A percentile compares a stretch with the other conserved stretches of the same genome.
Evolutionary conservation across 2,329 filamentous ascomycete species (phyloP).

Genomic region (Reticulascus tulasneorum): DNA sequence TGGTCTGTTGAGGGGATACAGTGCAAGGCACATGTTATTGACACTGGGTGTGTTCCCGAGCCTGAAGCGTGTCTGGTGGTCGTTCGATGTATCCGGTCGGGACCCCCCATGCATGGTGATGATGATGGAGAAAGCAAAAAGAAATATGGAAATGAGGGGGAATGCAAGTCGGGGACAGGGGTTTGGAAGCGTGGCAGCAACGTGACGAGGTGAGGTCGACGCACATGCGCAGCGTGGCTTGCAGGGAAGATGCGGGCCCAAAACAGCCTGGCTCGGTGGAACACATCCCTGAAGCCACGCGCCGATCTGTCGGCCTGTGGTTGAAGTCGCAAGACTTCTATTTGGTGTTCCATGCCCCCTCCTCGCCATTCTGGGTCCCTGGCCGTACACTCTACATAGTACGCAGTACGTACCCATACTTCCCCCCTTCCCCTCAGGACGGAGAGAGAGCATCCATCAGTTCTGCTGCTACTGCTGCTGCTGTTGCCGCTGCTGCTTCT

Average conservation of each 20-base stretch:
- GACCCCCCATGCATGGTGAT: slow-evolving; percentile 8
- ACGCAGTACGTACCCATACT: background rate
- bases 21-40: background rate
- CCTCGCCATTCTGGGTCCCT: too few species aligned
- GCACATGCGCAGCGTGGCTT: slow-evolving; percentile 13
- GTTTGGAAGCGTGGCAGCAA: slow-evolving; percentile 12
- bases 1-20: background rate
- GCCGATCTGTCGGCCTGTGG: slow-evolving; percentile 13
- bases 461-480: too few species aligned
- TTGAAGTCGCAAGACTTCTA: slow-evolving; percentile 11
- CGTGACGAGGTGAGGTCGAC: slow-evolving; percentile 11
- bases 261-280: slow-evolving; percentile 10
- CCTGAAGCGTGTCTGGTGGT: background rate
- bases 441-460: too few species aligned
- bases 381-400: background rate
- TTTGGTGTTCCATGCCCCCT: slow-evolving; percentile 3
- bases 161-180: slow-evolving; percentile 4
- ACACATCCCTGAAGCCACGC: slow-evolving; percentile 16
- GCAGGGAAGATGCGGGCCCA: slow-evolving; percentile 14
- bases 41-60: background rate
- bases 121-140: slow-evolving; percentile 1
- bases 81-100: background rate
- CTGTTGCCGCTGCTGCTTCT: too few species aligned
- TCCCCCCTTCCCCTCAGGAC: background rate
- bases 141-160: slow-evolving; percentile 5